Conservation (phyloP, 2,329 filamentous ascomycete genomes). For the Paecilomyces sp. region DNA sequence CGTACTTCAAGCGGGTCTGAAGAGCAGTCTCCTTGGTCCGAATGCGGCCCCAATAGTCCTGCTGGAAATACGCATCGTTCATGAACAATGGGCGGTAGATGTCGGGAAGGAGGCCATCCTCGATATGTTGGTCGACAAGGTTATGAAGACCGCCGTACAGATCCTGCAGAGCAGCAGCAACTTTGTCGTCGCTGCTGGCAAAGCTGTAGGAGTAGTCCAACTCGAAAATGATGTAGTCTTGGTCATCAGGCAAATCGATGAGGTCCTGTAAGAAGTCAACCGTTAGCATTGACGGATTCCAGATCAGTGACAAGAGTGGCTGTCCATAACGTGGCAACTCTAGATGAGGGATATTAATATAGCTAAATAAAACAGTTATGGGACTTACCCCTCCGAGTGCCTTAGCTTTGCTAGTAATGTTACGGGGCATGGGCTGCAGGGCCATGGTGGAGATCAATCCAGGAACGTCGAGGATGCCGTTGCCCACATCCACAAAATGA, state of each 20-base stretch:
- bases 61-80: slow-evolving; percentile 38
- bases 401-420: slow-evolving; percentile 25
- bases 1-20: slow-evolving; percentile 27
- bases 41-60: slow-evolving; percentile 39
- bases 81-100: slow-evolving; percentile 40
- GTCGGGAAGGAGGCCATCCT: slow-evolving; percentile 28
- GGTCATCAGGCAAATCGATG: slow-evolving; percentile 31
- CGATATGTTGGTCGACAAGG: slow-evolving; percentile 24
- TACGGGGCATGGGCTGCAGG: slow-evolving; percentile 29
- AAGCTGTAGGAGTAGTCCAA: slow-evolving; percentile 36
- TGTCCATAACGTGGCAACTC: slow-evolving; percentile 1
- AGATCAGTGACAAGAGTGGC: neutral
- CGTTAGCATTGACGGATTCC: no score
- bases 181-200: slow-evolving; percentile 23
- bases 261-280: slow-evolving; percentile 21
- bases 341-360: neutral
- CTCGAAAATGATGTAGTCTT: slow-evolving; percentile 40
- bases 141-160: slow-evolving; percentile 31
- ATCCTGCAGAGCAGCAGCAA: slow-evolving; percentile 32
- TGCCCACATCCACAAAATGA: slow-evolving; percentile 23
- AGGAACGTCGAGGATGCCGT: slow-evolving; percentile 18
- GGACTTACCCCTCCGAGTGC: slow-evolving; percentile 26
- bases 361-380: neutral
- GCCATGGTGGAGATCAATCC: slow-evolving; percentile 26
- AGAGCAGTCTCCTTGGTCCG: slow-evolving; percentile 22